Base-by-base conservation (phyloP, 1,139 yeast genomes). In the Scheffersomyces cryptocercus region DNA sequence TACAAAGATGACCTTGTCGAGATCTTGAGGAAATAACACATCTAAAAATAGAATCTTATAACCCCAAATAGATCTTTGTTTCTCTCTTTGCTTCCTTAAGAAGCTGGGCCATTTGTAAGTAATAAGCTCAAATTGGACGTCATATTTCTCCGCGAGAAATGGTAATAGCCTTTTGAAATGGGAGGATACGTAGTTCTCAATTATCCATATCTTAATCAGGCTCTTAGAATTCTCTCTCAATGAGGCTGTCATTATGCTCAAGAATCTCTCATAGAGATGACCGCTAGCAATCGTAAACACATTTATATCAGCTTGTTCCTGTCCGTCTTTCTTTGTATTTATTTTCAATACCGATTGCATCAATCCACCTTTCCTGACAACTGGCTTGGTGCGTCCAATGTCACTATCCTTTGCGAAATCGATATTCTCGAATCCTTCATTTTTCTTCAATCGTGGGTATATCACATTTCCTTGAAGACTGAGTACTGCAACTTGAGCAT, bases 21-120 rank as follows among this genome's bases (percentile, higher is more conserved):
- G 70, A 44, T 81, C 80, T 50, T 79, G 84, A 0, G 99, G 98
- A 62, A 93, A 89, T 41, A 93, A 62, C 0, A 87, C 91, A 65
- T 93, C 99, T 48, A 90, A 67, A 52, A 93, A 90, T 41, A 93
- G 67, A 35, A 90, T 85, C 61, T 91, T 91, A 59, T 86, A 88
- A 2, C 93, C 96, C 91, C 96, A 88, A 41, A 89, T 81, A 3
- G 84, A 81, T 49, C 97, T 75, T 56, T 85, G 90, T 58, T 81
- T 81, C 53, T 84, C 90, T 29, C 83, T 62, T 63, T 93, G 98
- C 2, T 74, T 75, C 37, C 95, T 75, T 28, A 93, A 70, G 95
- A 97, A 93, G 20, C 72, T 65, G 9, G 99, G 99, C 99, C 99
- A 93, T 52, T 86, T 85, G 63, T 88, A 93, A 2, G 85, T 80